These are phyloP conservation scores for Wickerhamomyces canadensis DNA, from an alignment of 805 yeast genomes.

Conservation along the genomic window DNA sequence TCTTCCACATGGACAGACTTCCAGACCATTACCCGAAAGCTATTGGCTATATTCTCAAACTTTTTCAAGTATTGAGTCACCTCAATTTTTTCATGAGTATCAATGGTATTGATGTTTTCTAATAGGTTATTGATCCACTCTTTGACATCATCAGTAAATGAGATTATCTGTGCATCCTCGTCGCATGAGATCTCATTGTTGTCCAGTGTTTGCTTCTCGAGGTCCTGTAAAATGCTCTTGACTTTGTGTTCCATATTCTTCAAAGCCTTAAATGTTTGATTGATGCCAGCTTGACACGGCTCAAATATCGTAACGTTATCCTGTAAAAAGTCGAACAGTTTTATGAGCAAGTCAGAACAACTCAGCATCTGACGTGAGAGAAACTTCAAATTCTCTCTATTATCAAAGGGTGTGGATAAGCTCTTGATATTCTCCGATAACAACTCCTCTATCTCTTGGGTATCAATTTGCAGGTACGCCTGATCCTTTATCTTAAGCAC, in stretches of 20 bases:
- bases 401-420: neutral
- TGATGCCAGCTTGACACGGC: neutral
- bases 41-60: too few relatives aligned
- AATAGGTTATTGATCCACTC: neutral
- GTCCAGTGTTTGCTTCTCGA: neutral
- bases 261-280: slow-evolving; percentile 3
- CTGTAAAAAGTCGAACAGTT: neutral
- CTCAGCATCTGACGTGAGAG: neutral
- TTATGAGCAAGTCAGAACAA: neutral
- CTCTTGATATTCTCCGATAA: neutral
- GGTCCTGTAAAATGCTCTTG: neutral
- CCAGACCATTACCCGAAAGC: neutral
- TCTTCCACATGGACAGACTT: neutral
- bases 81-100: too few relatives aligned
- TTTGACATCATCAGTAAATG: too few relatives aligned
- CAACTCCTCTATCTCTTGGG: neutral
- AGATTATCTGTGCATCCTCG: too few relatives aligned
- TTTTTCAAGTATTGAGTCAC: too few relatives aligned
- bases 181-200: slow-evolving; percentile 2
- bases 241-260: slow-evolving; percentile 1
- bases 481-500: neutral
- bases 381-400: neutral
- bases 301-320: neutral
- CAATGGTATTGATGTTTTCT: too few relatives aligned
- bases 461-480: neutral